Evolutionary conservation across 2,329 filamentous ascomycete genomes (phyloP).

Genomic region (Colletotrichum brevisporum): DNA sequence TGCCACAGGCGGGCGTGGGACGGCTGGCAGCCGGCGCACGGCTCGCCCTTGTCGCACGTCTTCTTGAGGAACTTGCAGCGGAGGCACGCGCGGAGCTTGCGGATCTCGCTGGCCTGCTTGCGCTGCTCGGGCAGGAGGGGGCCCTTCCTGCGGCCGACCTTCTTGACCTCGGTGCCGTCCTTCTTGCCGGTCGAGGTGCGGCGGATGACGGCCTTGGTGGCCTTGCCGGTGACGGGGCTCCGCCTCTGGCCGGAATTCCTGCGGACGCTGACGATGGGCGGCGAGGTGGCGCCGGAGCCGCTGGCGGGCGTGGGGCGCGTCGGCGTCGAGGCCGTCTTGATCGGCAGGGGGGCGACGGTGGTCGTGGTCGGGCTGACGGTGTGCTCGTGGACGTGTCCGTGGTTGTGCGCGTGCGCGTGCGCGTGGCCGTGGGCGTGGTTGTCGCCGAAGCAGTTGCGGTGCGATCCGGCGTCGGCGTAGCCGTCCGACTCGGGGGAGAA

Average conservation of each 20-base stretch:
- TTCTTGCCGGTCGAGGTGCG: constrained; percentile 84
- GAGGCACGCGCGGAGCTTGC: constrained; percentile 92
- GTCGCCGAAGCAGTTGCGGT: constrained; percentile 75
- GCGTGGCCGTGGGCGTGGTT: constrained; percentile 56
- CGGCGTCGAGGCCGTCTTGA: constrained; percentile 73
- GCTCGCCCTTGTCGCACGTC: constrained; percentile 98
- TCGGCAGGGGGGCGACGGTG: constrained; percentile 74
- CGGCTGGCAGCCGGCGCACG: constrained; percentile 94
- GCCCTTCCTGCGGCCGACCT: constrained; percentile 90
- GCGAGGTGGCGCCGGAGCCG: constrained; percentile 72
- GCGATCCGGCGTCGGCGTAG: constrained; percentile 72
- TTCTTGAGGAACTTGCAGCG: constrained; percentile 99
- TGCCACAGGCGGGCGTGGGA: constrained; percentile 97
- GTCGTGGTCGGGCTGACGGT: constrained; percentile 77
- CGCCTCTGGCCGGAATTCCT: constrained; percentile 80
- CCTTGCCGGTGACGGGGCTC: constrained; percentile 81
- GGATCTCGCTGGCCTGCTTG: constrained; percentile 96
- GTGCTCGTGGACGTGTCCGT: constrained; percentile 56
- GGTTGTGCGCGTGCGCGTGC: constrained; percentile 51
- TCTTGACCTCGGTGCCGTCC: constrained; percentile 86
- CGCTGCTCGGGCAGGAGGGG: constrained; percentile 93
- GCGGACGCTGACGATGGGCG: constrained; percentile 73
- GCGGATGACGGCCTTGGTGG: constrained; percentile 86
- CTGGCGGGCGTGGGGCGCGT: constrained; percentile 73
- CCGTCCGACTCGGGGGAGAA: constrained; percentile 88